A percentile compares a stretch with the other conserved stretches of the same genome.
Conservation (phyloP, 345 rosid species). For the Eucalyptus lansdowneana region DNA sequence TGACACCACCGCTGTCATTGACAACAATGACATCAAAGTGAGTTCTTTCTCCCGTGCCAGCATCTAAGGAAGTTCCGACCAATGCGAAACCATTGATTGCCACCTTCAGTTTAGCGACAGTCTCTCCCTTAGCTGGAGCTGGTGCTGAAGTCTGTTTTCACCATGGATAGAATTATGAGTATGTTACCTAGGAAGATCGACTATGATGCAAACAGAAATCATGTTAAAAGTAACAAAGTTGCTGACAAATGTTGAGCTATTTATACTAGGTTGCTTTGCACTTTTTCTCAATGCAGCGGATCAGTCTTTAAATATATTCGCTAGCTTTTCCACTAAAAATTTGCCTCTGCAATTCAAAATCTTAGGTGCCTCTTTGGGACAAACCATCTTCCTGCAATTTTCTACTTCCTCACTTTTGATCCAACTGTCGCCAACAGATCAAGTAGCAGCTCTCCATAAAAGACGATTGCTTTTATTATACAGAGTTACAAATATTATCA, state of each 20-base stretch:
- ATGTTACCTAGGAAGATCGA: neutral
- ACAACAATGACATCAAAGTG: slow-evolving; percentile 89
- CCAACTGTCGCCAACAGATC: neutral
- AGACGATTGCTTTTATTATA: neutral
- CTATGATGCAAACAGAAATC: neutral
- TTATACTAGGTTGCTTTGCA: neutral
- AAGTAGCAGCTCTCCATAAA: neutral
- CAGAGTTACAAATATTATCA: neutral
- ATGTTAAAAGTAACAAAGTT: neutral
- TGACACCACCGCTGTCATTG: slow-evolving; percentile 99
- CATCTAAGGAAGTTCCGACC: slow-evolving; percentile 97
- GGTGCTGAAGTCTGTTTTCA: slow-evolving; percentile 32
- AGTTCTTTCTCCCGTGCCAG: slow-evolving; percentile 95
- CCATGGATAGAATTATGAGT: neutral
- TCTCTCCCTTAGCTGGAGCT: slow-evolving; percentile 42
- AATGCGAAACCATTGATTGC: slow-evolving; percentile 96
- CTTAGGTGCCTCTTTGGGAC: neutral
- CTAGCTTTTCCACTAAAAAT: neutral
- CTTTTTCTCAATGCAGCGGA: neutral
- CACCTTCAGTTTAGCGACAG: slow-evolving; percentile 85
- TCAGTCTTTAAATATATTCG: neutral
- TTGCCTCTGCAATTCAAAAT: neutral
- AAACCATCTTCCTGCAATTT: neutral
- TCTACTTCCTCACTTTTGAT: neutral
- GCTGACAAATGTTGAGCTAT: neutral